Evolutionary conservation across 1,284 basidiomycete species (phyloP), one percentile per base, ranked within the genome.

Genomic region (Apiotrichum siamense): DNA sequence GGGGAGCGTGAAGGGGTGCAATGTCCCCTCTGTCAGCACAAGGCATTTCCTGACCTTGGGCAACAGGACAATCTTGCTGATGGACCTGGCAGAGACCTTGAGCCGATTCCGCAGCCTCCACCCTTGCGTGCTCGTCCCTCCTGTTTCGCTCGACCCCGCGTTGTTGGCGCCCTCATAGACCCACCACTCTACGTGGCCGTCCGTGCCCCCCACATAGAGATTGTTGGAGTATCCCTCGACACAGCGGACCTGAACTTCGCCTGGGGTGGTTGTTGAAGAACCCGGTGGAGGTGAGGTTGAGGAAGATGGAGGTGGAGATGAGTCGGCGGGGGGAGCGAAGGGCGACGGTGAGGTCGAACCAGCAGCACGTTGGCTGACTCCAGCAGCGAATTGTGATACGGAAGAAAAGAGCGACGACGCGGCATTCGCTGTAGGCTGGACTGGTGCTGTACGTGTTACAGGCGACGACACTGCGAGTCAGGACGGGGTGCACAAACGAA

Each of bases 1-100:
- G 0, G 90, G 90, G 1, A 92, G 75, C 0, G 81, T 79, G 61
- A 88, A 87, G 62, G 92, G 84, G 63, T 87, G 81, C 3, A 94
- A 73, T 54, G 87, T 85, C 49, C 80, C 82, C 60, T 90, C 91
- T 48, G 53, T 29, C n/a, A 52, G 40, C 0, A 50, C 24, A 20
- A 55, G 40, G 15, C 35, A 49, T 10, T 38, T 43, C 7, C 80
- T 81, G 15, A 91, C 81, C 62, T 83, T 84, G 0, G 88, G 87
- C 20, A 87, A 71, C 13, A 92, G 75, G 12, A 85, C 79, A 54
- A 93, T 86, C 60, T 86, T 83, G 47, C 86, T 85, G 25, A 92
- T 77, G 1, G 86, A 75, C 36, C 69, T 57, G 9, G 62, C 50
- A n/a, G 70, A 71, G 1, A 76, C 47, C 3, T 65, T 67, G 52